These are phyloP conservation scores for Dendrostoma leiphaemia DNA, from an alignment of 2,329 filamentous ascomycete genomes.

Conservation along the genomic window DNA sequence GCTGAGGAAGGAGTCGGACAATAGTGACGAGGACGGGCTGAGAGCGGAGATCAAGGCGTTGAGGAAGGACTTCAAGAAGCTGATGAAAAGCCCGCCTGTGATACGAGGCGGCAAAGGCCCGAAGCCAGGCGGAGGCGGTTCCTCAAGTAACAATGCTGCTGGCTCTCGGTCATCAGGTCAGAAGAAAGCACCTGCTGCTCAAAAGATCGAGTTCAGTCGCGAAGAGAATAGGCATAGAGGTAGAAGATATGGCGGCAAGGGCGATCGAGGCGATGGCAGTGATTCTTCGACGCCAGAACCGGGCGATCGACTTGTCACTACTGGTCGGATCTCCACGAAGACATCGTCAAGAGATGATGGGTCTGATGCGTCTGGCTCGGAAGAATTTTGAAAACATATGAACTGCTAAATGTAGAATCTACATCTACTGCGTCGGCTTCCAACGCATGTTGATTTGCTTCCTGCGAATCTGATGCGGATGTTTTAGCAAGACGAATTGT, in stretches of 20 bases:
- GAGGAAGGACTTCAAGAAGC: background rate
- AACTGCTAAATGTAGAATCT: conserved; percentile 11
- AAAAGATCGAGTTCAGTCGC: background rate
- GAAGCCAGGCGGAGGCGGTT: background rate
- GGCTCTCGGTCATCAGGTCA: background rate
- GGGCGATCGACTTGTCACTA: no score
- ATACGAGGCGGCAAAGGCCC: background rate
- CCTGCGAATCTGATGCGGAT: conserved; percentile 46
- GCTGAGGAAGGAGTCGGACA: background rate
- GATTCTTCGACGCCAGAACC: background rate
- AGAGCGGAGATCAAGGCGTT: conserved; percentile 1
- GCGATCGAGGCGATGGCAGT: background rate
- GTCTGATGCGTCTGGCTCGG: background rate
- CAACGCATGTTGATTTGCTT: conserved; percentile 69
- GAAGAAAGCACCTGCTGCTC: background rate
- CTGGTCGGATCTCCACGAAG: background rate
- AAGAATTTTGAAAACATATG: background rate
- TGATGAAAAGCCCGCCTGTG: background rate
- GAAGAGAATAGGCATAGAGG: background rate
- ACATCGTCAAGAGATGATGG: background rate
- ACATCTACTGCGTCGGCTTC: conserved; percentile 36
- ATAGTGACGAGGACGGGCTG: background rate
- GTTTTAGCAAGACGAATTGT: conserved; percentile 32
- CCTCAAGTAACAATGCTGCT: background rate
- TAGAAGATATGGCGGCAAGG: background rate